Base-by-base conservation (phyloP, 2,329 filamentous ascomycete species). In the Aspergillus novoparasiticus region DNA sequence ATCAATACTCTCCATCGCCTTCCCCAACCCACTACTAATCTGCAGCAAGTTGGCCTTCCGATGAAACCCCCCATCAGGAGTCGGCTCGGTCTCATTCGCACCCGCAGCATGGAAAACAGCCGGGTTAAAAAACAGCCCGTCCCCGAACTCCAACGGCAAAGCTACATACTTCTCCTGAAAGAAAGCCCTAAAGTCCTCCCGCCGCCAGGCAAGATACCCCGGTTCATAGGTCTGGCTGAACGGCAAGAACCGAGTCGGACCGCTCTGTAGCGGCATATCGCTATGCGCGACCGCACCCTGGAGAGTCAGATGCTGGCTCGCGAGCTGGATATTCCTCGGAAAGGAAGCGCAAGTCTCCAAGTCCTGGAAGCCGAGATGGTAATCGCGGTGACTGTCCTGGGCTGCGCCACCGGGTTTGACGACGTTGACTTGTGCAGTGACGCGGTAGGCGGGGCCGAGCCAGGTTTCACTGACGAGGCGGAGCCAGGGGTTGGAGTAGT, bases 91-190 rank as follows among this genome's bases (percentile, higher is more conserved):
- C 19, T 74, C 69, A 68, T 89, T 90, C 66, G 83, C 81, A 0
- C 87, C 87, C 0, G 87, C 87, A 1, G 87, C 87, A 70, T 90
- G 87, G 65, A 88, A 86, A 0, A 89, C 75, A 1, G 85, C 87
- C 0, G 87, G 87, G 61, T 86, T 88, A 75, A 90, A 89, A 72
- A 89, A 89, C 0, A 89, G 67, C 0, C 85, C 87, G 67, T 90
- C 87, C 0, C 87, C 87, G 48, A 83, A 79, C 2, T 75, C 66
- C 61, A 89, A 67, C 1, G 86, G 82, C 12, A 88, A 69, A 1
- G 81, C 79, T 6, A 89, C 80, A 66, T 84, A 86, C 6, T 81
- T 80, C 19, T 82, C 72, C 5, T 83, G 68, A 64, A 90, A 89
- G 69, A 80, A 87, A 0, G 81, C 73, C 28, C 81, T 77, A 69